Base-by-base conservation (phyloP, 1,284 basidiomycete genomes). In the Pseudozyma pruni region DNA sequence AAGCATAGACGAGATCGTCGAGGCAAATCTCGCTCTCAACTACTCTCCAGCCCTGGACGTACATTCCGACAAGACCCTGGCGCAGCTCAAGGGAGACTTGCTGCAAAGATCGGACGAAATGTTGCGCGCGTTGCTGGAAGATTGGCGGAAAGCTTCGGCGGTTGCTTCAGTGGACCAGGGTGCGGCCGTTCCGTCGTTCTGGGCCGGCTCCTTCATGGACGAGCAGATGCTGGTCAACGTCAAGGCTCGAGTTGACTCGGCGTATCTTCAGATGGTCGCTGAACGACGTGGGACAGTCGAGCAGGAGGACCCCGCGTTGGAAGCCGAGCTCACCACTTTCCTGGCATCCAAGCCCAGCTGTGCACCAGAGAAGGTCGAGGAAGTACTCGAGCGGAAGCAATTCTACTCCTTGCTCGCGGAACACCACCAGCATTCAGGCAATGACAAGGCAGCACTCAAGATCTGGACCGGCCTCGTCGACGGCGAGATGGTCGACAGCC, bases 21-120 rank as follows among this genome's bases (percentile, higher is more conserved):
- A 6, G 4, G 49, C 55, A 19, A 76, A 75, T 38, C 53, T 80
- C 31, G 37, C 23, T 0, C 32, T 64, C 20, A 80, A 78, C 42
- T 80, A 81, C 37, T 53, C 50, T 2, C 74, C 77, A 8, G 63
- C 60, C 0, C 29, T 78, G 39, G 47, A 69, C 4, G 27, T 62
- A 8, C 23, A 47, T 4, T 27, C 40, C 14, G 68, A 76, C 33
- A 49, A 52, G 2, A 25, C 33, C 16, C 66, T 81, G 6, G 11
- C 23, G 3, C 41, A 34, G 38, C 54, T 63, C 19, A 51, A 17
- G 10, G 4, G 23, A 10, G 17, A 47, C 8, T 41, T 63, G 11
- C 6, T 46, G 16, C 27, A 20, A 7, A 43, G 75, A 16, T 62
- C 76, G 4, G 52, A 61, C 13, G 45, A 43, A 1, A 66, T 81